Evolutionary conservation across 2,329 filamentous ascomycete genomes (phyloP).

Genomic region (Colletotrichum ledebouriae): DNA sequence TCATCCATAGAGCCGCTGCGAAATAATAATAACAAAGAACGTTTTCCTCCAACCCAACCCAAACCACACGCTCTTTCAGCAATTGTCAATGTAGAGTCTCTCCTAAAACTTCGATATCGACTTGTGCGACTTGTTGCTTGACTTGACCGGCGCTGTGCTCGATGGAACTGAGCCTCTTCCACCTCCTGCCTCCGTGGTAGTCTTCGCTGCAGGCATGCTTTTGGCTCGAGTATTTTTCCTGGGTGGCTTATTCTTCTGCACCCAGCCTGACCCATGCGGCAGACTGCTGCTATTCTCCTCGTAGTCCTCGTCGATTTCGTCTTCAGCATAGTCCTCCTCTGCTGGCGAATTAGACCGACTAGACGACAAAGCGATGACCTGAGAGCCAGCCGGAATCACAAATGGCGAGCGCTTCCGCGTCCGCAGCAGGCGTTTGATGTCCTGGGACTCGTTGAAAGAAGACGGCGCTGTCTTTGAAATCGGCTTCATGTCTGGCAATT

Average conservation of each 20-base stretch:
- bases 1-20: not conserved
- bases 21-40: constrained; percentile 2
- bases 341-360: constrained; percentile 28
- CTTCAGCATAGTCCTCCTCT: constrained; percentile 54
- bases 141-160: constrained; percentile 16
- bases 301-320: constrained; percentile 55
- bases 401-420: constrained; percentile 43
- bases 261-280: constrained; percentile 42
- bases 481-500: constrained; percentile 41
- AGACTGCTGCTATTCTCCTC: constrained; percentile 42
- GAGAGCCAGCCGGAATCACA: constrained; percentile 48
- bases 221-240: constrained; percentile 18
- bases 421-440: constrained; percentile 2
- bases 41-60: not conserved
- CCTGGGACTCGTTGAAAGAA: constrained; percentile 1
- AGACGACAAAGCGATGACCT: constrained; percentile 52
- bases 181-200: not conserved
- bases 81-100: not conserved
- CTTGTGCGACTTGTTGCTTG: constrained; percentile 4
- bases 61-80: not conserved
- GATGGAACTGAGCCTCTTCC: constrained; percentile 6
- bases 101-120: constrained; percentile 23
- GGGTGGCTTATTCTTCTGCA: constrained; percentile 41
- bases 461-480: constrained; percentile 38
- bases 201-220: constrained; percentile 22